These are phyloP conservation scores for Wickerhamiella bombiphila DNA, from an alignment of 805 yeast species.

Conservation along the genomic window DNA sequence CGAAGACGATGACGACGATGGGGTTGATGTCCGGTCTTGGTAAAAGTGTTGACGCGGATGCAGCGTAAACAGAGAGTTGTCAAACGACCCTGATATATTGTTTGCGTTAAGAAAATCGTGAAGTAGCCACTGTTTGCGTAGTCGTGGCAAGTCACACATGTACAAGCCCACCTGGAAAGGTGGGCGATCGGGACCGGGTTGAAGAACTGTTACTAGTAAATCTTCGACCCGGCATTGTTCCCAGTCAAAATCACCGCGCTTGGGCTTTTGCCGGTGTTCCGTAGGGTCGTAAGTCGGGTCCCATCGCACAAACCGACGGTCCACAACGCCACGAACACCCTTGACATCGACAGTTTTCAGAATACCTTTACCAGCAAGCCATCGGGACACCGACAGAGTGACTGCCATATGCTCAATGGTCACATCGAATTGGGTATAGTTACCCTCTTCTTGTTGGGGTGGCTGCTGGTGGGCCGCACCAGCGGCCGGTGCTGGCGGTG, in stretches of 20 bases:
- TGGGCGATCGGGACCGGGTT: conserved; percentile 53
- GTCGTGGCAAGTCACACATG: conserved; percentile 61
- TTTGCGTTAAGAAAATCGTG: conserved; percentile 76
- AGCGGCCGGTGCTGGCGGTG: conserved; percentile 31
- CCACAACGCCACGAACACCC: conserved; percentile 87
- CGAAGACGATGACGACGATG: conserved; percentile 29
- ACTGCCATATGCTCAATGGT: conserved; percentile 76
- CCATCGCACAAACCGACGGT: conserved; percentile 79
- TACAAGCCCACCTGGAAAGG: conserved; percentile 82
- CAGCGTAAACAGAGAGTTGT: conserved; percentile 81
- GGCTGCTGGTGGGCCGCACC: conserved; percentile 39
- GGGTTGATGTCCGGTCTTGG: conserved; percentile 22
- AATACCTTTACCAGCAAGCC: conserved; percentile 84
- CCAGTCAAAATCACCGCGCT: conserved; percentile 88
- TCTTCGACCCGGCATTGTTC: conserved; percentile 74
- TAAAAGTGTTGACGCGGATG: conserved; percentile 56
- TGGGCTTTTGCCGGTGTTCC: conserved; percentile 51
- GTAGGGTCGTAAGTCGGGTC: conserved; percentile 69
- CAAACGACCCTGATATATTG: conserved; percentile 79
- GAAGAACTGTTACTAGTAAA: conserved; percentile 63
- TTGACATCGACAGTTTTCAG: conserved; percentile 62
- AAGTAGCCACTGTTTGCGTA: conserved; percentile 87
- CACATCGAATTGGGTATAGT: conserved; percentile 88
- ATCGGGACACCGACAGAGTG: conserved; percentile 65
- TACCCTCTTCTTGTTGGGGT: conserved; percentile 52